These are phyloP conservation scores for Neostapfia colusana DNA, from an alignment of 176 grass and related monocot genomes.

Conservation along the genomic window DNA sequence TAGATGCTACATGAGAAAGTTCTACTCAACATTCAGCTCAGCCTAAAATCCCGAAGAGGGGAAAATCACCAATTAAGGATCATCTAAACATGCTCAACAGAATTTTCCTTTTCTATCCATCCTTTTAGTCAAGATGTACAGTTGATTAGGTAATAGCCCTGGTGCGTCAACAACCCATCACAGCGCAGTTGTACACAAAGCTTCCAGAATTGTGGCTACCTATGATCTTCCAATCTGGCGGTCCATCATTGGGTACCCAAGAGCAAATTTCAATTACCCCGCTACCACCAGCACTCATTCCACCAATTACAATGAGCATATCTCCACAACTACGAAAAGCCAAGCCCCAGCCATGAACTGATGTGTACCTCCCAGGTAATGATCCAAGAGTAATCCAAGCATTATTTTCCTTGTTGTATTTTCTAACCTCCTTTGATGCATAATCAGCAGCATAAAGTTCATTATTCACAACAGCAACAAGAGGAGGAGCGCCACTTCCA, in stretches of 20 bases:
- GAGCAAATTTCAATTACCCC: conserved; percentile 54
- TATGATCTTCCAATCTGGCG: conserved; percentile 47
- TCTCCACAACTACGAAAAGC: conserved; percentile 55
- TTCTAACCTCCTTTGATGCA: conserved; percentile 41
- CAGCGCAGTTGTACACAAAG: conserved; percentile 62
- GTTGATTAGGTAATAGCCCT: conserved; percentile 33
- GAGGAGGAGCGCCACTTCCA: conserved; percentile 41
- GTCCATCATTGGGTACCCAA: conserved; percentile 43
- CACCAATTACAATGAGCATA: conserved; percentile 52
- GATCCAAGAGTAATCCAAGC: conserved; percentile 51
- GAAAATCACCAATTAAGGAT: conserved; percentile 43
- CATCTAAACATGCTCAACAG: conserved; percentile 27
- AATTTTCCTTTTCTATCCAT: conserved; percentile 36
- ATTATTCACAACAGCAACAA: conserved; percentile 60
- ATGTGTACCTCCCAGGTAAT: conserved; percentile 48
- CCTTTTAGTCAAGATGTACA: conserved; percentile 54
- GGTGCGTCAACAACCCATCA: conserved; percentile 62
- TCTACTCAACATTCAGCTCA: conserved; percentile 50
- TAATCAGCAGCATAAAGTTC: conserved; percentile 58
- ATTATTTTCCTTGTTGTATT: conserved; percentile 50
- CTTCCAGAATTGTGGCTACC: conserved; percentile 35
- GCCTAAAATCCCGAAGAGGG: conserved; percentile 42
- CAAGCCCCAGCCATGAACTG: conserved; percentile 51
- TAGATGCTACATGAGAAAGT: conserved; percentile 51
- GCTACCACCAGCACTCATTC: conserved; percentile 31